Evolutionary conservation across 345 rosid genomes (phyloP), one percentile per base, ranked within the genome.

Genomic region (Psidium friedrichsthalianum): DNA sequence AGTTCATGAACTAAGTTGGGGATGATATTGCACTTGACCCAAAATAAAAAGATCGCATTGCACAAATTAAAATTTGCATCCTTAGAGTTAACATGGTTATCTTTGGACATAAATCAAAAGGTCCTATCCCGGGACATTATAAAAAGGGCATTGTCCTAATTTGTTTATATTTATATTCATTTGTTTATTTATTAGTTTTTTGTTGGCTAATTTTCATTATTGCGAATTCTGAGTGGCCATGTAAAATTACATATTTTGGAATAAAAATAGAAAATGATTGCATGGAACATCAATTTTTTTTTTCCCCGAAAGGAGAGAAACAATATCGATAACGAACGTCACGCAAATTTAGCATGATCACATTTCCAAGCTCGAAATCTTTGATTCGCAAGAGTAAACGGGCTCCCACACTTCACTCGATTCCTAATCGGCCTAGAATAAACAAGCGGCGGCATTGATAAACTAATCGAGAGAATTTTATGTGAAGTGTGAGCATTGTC

Each of bases 11-110:
- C 0, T 0, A 64, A 64, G 5, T 61, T 36, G 3, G 13, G 2
- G 6, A 6, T 2, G 0, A 14, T 1, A 0, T 61, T 27, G 2
- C 2, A 11, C 40, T 6, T 27, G 6, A 6, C 20, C 20, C 0
- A 6, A 32, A 32, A 8, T 16, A 16, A 2, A 64, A 1, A 0
- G 9, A 8, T 2, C 12, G 4, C 0, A 8, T 32, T 64, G 1
- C 4, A 8, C 12, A 15, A 64, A 32, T 64, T 64, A 3, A 15
- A 27, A 59, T 59, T 59, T 59, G 40, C 20, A 27, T 59, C 74
- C 15, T 59, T 59, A 59, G 18, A 59, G 36, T 27, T 59, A 16
- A 27, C 20, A 27, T 14, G 36, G 27, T 59, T 59, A 13, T 59
- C 36, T 59, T 59, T 59, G 21, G 14, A 59, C 55, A 58, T 58